These are phyloP conservation scores for Xylariaceae sp. DNA, from an alignment of 2,329 filamentous ascomycete species.

Conservation along the genomic window DNA sequence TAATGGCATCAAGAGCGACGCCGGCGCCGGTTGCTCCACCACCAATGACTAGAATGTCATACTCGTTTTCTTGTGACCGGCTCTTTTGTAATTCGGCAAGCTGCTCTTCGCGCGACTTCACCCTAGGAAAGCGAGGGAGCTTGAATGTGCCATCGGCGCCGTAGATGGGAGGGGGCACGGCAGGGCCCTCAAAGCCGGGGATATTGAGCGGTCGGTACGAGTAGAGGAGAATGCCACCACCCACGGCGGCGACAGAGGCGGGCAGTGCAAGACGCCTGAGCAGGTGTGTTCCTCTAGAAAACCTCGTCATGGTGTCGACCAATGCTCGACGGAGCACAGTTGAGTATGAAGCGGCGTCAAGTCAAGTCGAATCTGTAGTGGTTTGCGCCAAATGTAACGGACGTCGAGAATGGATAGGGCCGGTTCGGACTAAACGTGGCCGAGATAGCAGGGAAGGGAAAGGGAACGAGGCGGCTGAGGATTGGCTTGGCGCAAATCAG, in stretches of 20 bases:
- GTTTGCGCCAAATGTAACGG: constrained; percentile 12
- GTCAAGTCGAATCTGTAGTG: neutral
- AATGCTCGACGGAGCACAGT: constrained; percentile 14
- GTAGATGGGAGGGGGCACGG: constrained; percentile 73
- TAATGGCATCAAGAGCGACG: constrained; percentile 74
- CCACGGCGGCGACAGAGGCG: constrained; percentile 49
- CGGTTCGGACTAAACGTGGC: constrained; percentile 26
- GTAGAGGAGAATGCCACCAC: constrained; percentile 55
- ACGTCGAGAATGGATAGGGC: neutral
- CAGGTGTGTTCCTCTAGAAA: constrained; percentile 40
- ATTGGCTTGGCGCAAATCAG: constrained; percentile 18
- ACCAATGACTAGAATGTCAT: constrained; percentile 74
- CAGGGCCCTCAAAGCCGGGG: constrained; percentile 71
- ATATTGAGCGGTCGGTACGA: constrained; percentile 74
- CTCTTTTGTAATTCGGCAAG: constrained; percentile 64
- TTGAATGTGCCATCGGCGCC: constrained; percentile 72
- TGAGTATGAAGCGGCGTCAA: neutral
- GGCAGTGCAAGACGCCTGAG: constrained; percentile 54
- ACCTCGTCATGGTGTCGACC: constrained; percentile 39
- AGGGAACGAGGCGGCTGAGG: neutral
- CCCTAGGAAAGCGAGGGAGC: constrained; percentile 69
- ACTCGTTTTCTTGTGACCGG: constrained; percentile 55
- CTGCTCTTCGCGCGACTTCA: constrained; percentile 69
- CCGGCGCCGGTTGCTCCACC: constrained; percentile 75
- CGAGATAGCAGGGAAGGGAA: constrained; percentile 11